phyloP scores from a whole-genome alignment of 306 rosid species.

The Cicer pinnatifidum region DNA sequence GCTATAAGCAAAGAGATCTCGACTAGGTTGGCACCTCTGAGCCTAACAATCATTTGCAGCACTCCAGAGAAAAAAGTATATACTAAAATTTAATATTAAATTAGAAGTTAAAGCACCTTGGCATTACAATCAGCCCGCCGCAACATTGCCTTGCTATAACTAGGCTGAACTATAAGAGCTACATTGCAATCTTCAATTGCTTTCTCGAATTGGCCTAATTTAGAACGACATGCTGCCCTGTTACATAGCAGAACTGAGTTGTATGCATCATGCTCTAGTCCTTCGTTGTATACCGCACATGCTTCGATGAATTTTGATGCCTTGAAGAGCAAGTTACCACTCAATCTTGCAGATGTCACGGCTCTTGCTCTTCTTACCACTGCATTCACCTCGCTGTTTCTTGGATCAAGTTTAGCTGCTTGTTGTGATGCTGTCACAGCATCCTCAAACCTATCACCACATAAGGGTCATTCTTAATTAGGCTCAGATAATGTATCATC shows the following conservation, averaged over 20 bases:
- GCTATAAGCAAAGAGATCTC: too few relatives aligned
- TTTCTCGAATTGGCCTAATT: constrained; percentile 85
- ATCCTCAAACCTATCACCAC: constrained; percentile 74
- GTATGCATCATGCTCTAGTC: constrained; percentile 73
- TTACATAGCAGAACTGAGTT: constrained; percentile 85
- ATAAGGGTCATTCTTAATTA: constrained; percentile 30
- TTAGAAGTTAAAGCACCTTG: constrained; percentile 57
- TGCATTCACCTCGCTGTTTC: constrained; percentile 54
- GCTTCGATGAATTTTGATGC: constrained; percentile 80
- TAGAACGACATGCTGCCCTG: constrained; percentile 94
- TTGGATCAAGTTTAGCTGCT: constrained; percentile 74
- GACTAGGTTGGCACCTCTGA: too few relatives aligned
- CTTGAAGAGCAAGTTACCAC: constrained; percentile 89
- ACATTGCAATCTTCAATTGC: constrained; percentile 90
- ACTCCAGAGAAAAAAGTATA: background rate
- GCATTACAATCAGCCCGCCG: constrained; percentile 88
- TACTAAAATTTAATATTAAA: constrained; percentile 6
- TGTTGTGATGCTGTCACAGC: constrained; percentile 66
- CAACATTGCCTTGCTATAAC: constrained; percentile 89
- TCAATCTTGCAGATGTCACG: constrained; percentile 69
- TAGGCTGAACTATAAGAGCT: constrained; percentile 75
- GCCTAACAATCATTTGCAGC: too few relatives aligned
- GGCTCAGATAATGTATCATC: background rate
- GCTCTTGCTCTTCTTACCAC: constrained; percentile 69
- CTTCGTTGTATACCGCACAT: constrained; percentile 69